A percentile compares a stretch with the other conserved stretches of the same genome.
phyloP scores from a whole-genome alignment of 208 protist genomes.

The Acanthamoeba culbertsoni region DNA sequence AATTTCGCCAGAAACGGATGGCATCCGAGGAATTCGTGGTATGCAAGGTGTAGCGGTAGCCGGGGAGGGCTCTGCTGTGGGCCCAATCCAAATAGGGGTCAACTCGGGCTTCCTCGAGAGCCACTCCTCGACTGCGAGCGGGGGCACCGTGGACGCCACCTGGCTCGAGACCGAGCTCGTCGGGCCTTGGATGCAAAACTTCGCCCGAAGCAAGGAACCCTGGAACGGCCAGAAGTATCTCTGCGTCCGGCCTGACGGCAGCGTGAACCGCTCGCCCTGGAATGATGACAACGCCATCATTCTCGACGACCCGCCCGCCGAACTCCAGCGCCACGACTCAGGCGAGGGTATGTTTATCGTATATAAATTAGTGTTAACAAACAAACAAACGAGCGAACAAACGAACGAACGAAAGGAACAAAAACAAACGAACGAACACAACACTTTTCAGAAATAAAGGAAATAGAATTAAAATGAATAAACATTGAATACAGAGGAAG shows the following conservation, averaged over 20 bases:
- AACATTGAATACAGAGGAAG: neutral
- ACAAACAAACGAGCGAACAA: too few species aligned
- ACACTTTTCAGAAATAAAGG: too few species aligned
- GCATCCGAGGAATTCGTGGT: neutral
- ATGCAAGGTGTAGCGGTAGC: neutral
- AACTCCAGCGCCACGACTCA: neutral
- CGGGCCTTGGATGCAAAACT: neutral
- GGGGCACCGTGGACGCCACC: neutral
- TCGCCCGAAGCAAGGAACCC: neutral
- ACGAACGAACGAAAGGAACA: too few species aligned
- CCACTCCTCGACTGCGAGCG: neutral
- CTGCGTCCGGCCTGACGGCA: neutral
- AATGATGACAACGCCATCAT: conserved; percentile 28
- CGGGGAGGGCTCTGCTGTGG: neutral
- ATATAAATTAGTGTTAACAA: too few species aligned
- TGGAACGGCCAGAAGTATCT: conserved; percentile 13
- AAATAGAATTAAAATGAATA: neutral
- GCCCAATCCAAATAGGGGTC: neutral
- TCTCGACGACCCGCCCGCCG: neutral
- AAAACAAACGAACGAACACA: too few species aligned
- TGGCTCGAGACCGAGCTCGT: conserved; percentile 12
- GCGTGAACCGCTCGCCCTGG: neutral
- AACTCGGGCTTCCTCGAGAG: neutral
- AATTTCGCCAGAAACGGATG: neutral
- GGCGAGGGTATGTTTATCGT: neutral